Evolutionary conservation across 805 yeast species (phyloP).

Genomic region (Zygotorulaspora sp.): DNA sequence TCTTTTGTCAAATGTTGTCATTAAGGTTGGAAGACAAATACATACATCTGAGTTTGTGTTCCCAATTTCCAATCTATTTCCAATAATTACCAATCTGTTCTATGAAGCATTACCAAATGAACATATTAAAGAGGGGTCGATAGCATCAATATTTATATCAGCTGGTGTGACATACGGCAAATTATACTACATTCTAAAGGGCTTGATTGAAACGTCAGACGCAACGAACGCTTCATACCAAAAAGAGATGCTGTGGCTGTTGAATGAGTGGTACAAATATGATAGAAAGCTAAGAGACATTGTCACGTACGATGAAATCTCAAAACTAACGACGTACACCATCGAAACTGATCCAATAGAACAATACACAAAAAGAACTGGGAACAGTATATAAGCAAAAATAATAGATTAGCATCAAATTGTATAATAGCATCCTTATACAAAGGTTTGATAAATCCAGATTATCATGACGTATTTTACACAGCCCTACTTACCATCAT

Average conservation of each 20-base stretch:
- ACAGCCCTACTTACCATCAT: neutral
- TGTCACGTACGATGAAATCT: slow-evolving; percentile 45
- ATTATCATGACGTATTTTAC: no score
- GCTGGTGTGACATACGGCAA: slow-evolving; percentile 63
- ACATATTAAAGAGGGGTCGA: slow-evolving; percentile 45
- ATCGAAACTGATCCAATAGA: slow-evolving; percentile 56
- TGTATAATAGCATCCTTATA: neutral
- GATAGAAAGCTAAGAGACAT: slow-evolving; percentile 61
- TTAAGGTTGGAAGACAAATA: slow-evolving; percentile 57
- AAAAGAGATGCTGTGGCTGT: slow-evolving; percentile 58
- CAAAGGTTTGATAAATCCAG: no score
- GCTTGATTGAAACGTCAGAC: slow-evolving; percentile 58
- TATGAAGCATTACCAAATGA: slow-evolving; percentile 39
- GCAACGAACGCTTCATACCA: slow-evolving; percentile 46
- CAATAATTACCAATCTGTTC: slow-evolving; percentile 56
- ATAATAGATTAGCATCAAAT: neutral
- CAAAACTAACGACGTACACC: slow-evolving; percentile 43
- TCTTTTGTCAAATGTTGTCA: slow-evolving; percentile 37
- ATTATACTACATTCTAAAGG: slow-evolving; percentile 58
- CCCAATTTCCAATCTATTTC: slow-evolving; percentile 68
- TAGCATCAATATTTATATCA: slow-evolving; percentile 58
- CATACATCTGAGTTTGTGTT: slow-evolving; percentile 70
- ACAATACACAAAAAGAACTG: slow-evolving; percentile 41
- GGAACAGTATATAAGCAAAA: slow-evolving; percentile 29
- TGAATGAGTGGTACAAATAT: slow-evolving; percentile 60